Conservation (phyloP, 2,329 filamentous ascomycete species). For the Fusarium irregulare region DNA sequence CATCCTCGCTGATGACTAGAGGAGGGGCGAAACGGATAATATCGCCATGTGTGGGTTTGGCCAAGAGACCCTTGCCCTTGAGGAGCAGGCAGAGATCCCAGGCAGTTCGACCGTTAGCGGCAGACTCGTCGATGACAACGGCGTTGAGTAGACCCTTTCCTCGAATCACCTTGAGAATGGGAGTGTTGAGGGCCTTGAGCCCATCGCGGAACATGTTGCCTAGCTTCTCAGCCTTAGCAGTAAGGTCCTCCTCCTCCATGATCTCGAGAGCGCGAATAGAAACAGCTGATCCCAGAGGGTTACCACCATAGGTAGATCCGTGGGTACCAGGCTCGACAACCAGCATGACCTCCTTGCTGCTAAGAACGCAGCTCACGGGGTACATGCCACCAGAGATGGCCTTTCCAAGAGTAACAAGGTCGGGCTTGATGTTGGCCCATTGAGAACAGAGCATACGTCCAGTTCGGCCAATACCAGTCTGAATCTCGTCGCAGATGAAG, state of each 20-base stretch:
- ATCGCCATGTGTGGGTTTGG: constrained; percentile 98
- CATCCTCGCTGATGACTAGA: constrained; percentile 88
- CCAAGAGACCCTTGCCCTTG: constrained; percentile 95
- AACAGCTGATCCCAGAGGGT: constrained; percentile 93
- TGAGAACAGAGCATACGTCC: constrained; percentile 93
- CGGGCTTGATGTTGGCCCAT: constrained; percentile 95
- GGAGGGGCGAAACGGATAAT: constrained; percentile 98
- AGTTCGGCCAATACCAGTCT: constrained; percentile 95
- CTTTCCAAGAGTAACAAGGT: constrained; percentile 94
- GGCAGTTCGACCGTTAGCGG: constrained; percentile 85
- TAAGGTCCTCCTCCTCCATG: constrained; percentile 90
- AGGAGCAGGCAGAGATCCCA: constrained; percentile 97
- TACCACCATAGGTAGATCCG: constrained; percentile 98
- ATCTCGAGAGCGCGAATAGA: constrained; percentile 95
- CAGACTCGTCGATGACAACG: constrained; percentile 91
- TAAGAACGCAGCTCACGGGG: constrained; percentile 93
- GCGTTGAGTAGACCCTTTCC: constrained; percentile 97
- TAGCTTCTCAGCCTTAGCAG: constrained; percentile 81
- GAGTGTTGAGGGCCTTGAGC: constrained; percentile 78
- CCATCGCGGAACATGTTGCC: constrained; percentile 87
- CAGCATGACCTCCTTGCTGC: constrained; percentile 91
- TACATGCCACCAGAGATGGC: constrained; percentile 99
- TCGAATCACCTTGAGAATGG: constrained; percentile 83
- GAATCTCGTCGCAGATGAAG: constrained; percentile 97
- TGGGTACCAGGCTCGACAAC: constrained; percentile 96